phyloP scores from a whole-genome alignment of 176 grass and related monocot species.

The Cenchrus americanus region DNA sequence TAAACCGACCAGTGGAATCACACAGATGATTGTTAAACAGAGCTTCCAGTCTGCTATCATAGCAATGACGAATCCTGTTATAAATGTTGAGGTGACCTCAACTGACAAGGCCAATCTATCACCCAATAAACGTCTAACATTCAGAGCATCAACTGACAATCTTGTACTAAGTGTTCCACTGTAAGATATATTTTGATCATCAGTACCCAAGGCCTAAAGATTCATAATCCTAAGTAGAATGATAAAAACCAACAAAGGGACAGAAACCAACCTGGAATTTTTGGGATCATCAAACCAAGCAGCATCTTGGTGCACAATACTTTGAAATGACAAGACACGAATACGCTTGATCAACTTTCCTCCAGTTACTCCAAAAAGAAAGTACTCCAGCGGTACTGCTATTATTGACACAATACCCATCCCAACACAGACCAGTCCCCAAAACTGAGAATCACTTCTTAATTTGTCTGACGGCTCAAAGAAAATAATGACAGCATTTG shows the following conservation, averaged over 20 bases:
- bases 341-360: conserved; percentile 59
- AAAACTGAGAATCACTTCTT: conserved; percentile 52
- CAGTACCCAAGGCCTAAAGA: background rate
- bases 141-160: conserved; percentile 62
- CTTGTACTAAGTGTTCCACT: conserved; percentile 54
- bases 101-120: conserved; percentile 54
- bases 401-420: conserved; percentile 42
- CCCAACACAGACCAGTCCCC: conserved; percentile 51
- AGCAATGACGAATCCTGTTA: conserved; percentile 50
- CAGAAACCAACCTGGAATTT: conserved; percentile 52
- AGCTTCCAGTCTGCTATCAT: conserved; percentile 57
- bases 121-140: conserved; percentile 52
- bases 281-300: conserved; percentile 59
- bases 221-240: too few relatives aligned
- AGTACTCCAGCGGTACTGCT: conserved; percentile 44
- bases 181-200: background rate
- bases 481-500: conserved; percentile 47
- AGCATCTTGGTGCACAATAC: conserved; percentile 53
- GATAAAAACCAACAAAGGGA: background rate
- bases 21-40: conserved; percentile 54
- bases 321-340: conserved; percentile 48
- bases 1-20: conserved; percentile 60
- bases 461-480: conserved; percentile 47
- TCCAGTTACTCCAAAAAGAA: conserved; percentile 55
- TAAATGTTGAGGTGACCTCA: conserved; percentile 34